These are phyloP conservation scores for Lactarius hengduanensis DNA, from an alignment of 768 basidiomycete species.

Conservation along the genomic window DNA sequence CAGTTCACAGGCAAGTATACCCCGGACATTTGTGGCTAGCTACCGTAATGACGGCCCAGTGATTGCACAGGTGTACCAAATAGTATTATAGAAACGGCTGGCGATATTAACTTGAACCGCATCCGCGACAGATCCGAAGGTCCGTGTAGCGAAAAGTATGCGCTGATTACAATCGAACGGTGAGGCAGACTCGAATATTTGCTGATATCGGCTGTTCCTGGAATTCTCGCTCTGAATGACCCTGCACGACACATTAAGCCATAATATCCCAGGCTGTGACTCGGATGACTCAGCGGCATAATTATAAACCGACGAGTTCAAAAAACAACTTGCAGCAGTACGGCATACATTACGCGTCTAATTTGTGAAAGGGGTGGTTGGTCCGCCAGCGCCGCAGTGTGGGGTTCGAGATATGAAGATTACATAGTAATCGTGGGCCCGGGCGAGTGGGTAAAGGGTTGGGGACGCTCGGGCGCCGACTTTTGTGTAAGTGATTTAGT, in stretches of 20 bases:
- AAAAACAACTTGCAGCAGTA: background rate
- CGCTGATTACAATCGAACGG: background rate
- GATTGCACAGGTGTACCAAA: no score
- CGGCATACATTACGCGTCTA: background rate
- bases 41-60: background rate
- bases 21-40: background rate
- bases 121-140: background rate
- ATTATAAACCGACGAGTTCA: background rate
- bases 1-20: background rate
- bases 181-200: background rate
- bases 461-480: background rate
- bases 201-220: background rate
- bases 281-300: background rate
- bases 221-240: background rate
- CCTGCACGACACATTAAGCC: slow-evolving; percentile 4
- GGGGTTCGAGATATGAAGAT: background rate
- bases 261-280: background rate
- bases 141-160: background rate
- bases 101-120: background rate
- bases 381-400: background rate
- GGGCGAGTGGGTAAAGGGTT: background rate
- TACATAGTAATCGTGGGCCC: background rate
- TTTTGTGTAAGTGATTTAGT: background rate
- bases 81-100: background rate
- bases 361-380: background rate